These are phyloP conservation scores for Populus pruinosa DNA, from an alignment of 345 rosid genomes.

Conservation along the genomic window DNA sequence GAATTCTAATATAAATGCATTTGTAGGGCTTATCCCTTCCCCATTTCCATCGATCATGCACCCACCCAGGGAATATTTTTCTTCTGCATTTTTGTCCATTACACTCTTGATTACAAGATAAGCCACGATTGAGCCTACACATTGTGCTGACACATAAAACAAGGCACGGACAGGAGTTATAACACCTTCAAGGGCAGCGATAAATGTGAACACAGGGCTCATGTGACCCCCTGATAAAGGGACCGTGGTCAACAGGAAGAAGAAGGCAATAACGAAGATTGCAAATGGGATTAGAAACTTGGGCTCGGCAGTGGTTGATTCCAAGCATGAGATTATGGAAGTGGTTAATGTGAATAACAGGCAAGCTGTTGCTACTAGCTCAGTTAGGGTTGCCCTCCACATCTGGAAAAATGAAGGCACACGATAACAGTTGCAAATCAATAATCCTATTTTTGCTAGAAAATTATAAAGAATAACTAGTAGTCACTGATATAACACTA, in stretches of 20 bases:
- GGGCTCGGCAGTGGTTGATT: conserved; percentile 7
- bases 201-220: conserved; percentile 43
- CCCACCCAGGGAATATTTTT: conserved; percentile 42
- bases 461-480: no score
- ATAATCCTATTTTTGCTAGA: no score
- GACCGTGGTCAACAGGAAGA: conserved; percentile 30
- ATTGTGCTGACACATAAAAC: conserved; percentile 46
- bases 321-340: conserved; percentile 22
- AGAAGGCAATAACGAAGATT: conserved; percentile 29
- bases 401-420: conserved; percentile 26
- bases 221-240: conserved; percentile 52
- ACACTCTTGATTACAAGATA: conserved; percentile 27
- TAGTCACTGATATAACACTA: no score
- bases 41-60: conserved; percentile 36
- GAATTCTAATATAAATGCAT: conserved; percentile 37
- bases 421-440: no score
- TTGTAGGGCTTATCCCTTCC: conserved; percentile 16
- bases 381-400: conserved; percentile 48
- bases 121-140: conserved; percentile 32
- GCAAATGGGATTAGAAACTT: conserved; percentile 37
- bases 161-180: conserved; percentile 33
- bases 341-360: conserved; percentile 41
- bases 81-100: conserved; percentile 24
- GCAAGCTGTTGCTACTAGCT: conserved; percentile 46
- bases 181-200: conserved; percentile 37